Evolutionary conservation across 306 rosid genomes (phyloP).

Genomic region (Ochetophila trinervis): DNA sequence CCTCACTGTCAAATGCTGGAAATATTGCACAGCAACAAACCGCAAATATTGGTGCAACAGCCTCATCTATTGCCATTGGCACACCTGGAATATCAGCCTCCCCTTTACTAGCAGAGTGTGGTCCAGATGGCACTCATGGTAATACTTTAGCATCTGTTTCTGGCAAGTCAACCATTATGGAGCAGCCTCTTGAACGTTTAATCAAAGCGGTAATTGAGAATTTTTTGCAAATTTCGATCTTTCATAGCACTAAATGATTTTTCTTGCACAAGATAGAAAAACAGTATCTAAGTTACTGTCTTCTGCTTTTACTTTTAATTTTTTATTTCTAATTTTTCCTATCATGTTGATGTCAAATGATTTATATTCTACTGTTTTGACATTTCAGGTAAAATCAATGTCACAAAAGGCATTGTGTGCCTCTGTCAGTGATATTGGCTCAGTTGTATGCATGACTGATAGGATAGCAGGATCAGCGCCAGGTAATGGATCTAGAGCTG

Average conservation of each 20-base stretch:
- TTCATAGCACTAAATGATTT: slow-evolving; percentile 2
- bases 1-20: slow-evolving; percentile 60
- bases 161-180: slow-evolving; percentile 62
- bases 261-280: neutral
- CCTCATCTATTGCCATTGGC: slow-evolving; percentile 88
- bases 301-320: neutral
- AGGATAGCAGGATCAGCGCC: slow-evolving; percentile 95
- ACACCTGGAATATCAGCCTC: slow-evolving; percentile 99
- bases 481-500: slow-evolving; percentile 92
- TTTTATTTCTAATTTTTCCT: slow-evolving; percentile 3
- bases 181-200: slow-evolving; percentile 83
- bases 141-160: slow-evolving; percentile 54
- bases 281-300: neutral
- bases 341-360: neutral
- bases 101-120: slow-evolving; percentile 87
- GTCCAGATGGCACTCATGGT: slow-evolving; percentile 54
- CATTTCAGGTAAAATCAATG: slow-evolving; percentile 74
- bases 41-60: slow-evolving; percentile 45
- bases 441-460: slow-evolving; percentile 88
- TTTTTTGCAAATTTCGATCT: slow-evolving; percentile 11
- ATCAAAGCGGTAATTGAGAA: slow-evolving; percentile 64
- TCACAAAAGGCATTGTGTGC: slow-evolving; percentile 61
- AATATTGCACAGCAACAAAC: slow-evolving; percentile 68
- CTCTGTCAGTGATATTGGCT: slow-evolving; percentile 76
- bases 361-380: neutral